A percentile compares a stretch with the other conserved stretches of the same genome.
phyloP scores from a whole-genome alignment of 139 green algal species.

The Axilococcus clingmanii region DNA sequence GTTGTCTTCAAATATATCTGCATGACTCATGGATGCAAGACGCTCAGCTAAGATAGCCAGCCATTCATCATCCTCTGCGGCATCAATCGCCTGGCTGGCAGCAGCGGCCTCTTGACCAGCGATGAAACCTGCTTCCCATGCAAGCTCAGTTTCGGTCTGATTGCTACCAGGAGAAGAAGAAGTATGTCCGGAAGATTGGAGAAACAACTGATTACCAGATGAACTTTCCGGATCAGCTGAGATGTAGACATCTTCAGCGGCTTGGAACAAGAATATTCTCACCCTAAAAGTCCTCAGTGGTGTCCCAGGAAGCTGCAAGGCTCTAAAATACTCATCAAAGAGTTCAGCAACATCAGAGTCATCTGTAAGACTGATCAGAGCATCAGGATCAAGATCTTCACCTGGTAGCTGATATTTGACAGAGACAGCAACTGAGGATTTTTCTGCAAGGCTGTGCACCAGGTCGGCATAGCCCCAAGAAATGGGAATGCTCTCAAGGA shows the following conservation, averaged over 20 bases:
- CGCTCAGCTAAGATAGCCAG: too few species aligned
- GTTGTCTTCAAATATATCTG: too few species aligned
- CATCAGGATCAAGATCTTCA: slow-evolving; percentile 57
- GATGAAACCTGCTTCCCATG: slow-evolving; percentile 27
- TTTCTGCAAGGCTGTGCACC: slow-evolving; percentile 46
- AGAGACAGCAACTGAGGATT: slow-evolving; percentile 38
- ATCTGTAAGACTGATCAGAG: slow-evolving; percentile 58
- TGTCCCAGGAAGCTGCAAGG: slow-evolving; percentile 35
- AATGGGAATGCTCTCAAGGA: slow-evolving; percentile 35
- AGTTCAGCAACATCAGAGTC: slow-evolving; percentile 71
- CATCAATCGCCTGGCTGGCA: slow-evolving; percentile 5
- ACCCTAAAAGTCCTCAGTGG: slow-evolving; percentile 57
- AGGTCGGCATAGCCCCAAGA: slow-evolving; percentile 41
- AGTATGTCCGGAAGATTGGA: background rate
- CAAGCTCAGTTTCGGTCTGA: slow-evolving; percentile 12
- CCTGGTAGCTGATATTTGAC: slow-evolving; percentile 51
- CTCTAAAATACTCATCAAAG: slow-evolving; percentile 54
- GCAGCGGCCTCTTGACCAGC: slow-evolving; percentile 29
- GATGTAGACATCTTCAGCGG: slow-evolving; percentile 30
- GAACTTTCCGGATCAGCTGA: slow-evolving; percentile 9
- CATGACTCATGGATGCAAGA: too few species aligned
- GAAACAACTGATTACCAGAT: background rate
- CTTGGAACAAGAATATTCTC: slow-evolving; percentile 48
- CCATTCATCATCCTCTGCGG: background rate
- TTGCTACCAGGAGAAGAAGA: background rate